Percentiles rank a stretch among this genome's conserved stretches.
These are phyloP conservation scores for Ilyonectria mors-panacis DNA, from an alignment of 2,329 filamentous ascomycete genomes.

Conservation along the genomic window DNA sequence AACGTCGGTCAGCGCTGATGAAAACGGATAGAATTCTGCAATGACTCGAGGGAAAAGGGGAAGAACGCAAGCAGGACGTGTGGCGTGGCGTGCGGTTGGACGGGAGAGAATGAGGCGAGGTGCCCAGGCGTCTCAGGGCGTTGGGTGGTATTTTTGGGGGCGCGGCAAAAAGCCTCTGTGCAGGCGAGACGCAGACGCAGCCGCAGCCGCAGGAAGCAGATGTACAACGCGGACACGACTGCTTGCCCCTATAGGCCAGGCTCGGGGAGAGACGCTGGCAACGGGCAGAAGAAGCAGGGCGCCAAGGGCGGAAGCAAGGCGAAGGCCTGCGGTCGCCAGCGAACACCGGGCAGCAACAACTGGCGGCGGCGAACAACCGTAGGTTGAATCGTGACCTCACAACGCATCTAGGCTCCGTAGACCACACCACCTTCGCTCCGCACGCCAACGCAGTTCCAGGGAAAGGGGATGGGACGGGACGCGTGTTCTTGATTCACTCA, in stretches of 20 bases:
- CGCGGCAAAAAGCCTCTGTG: conserved; percentile 45
- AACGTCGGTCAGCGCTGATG: conserved; percentile 43
- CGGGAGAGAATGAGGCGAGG: conserved; percentile 43
- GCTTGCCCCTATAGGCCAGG: conserved; percentile 28
- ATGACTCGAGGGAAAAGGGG: conserved; percentile 28
- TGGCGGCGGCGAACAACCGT: conserved; percentile 14
- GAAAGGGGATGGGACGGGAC: not conserved
- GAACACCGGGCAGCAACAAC: conserved; percentile 5
- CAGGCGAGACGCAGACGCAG: conserved; percentile 36
- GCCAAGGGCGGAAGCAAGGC: conserved; percentile 20
- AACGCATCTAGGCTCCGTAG: not conserved
- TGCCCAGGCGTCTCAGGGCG: conserved; percentile 36
- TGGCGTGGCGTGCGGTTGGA: conserved; percentile 44
- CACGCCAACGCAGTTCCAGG: conserved; percentile 11
- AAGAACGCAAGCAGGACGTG: conserved; percentile 31
- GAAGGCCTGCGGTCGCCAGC: conserved; percentile 21
- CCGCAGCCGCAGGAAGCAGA: conserved; percentile 39
- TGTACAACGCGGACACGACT: conserved; percentile 32
- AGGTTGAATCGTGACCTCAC: conserved; percentile 21
- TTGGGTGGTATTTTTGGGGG: conserved; percentile 41
- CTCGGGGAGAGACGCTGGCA: conserved; percentile 15
- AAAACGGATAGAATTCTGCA: conserved; percentile 34
- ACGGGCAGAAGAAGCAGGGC: conserved; percentile 30
- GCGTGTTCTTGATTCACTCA: conserved; percentile 24
- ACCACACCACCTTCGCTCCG: conserved; percentile 14